Conservation (phyloP, 495 filamentous ascomycete genomes). For the Penicillium mononematosum region DNA sequence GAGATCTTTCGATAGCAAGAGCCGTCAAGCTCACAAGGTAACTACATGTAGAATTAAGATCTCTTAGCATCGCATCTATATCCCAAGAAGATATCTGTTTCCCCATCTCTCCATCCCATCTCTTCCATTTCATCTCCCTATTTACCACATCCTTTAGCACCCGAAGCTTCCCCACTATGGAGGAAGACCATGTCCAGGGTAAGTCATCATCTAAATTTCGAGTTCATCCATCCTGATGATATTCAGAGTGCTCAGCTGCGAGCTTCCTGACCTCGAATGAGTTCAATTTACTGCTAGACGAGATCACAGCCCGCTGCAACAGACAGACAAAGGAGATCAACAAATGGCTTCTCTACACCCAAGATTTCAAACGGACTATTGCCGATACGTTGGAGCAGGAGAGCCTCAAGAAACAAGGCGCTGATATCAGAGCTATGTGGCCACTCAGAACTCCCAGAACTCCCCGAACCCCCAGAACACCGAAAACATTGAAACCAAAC, state of each 20-base stretch:
- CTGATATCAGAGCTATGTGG: neutral
- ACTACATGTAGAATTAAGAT: neutral
- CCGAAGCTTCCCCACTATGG: neutral
- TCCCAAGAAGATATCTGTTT: neutral
- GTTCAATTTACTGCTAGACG: neutral
- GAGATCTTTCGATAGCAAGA: neutral
- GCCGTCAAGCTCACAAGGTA: neutral
- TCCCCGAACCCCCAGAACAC: neutral
- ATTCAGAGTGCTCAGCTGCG: neutral
- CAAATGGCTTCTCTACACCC: conserved; percentile 1
- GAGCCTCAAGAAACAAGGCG: neutral
- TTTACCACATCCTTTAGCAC: neutral
- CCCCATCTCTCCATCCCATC: neutral
- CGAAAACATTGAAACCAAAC: neutral
- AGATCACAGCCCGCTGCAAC: neutral
- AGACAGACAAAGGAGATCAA: conserved; percentile 2
- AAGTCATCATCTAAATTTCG: neutral
- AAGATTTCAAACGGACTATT: neutral
- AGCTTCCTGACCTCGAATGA: neutral
- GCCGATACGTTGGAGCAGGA: neutral
- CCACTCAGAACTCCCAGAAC: neutral
- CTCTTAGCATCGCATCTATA: neutral
- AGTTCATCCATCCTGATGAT: neutral
- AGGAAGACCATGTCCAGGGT: neutral
- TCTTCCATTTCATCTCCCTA: neutral